Base-by-base conservation (phyloP, 352 stramenopile species). In the Globisporangium apiculatum region DNA sequence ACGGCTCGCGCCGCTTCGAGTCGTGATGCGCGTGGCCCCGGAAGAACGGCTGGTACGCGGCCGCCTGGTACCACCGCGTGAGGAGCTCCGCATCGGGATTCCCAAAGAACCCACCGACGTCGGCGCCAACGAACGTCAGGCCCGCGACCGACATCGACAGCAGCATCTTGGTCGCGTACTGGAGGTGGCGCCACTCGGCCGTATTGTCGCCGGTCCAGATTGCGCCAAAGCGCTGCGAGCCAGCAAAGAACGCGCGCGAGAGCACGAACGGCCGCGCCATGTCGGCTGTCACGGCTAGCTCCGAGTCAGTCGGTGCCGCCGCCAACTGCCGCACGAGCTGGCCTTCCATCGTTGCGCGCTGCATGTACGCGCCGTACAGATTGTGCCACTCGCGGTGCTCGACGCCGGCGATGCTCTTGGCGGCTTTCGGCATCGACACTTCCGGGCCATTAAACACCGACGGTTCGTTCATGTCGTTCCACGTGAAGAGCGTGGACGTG, bases 401-500 rank as follows among this genome's bases (percentile, higher is more conserved):
- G 12, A 98, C 79, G 31, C 92, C 95, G 5, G 87, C 72, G 10
- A 98, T 62, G 64, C 94, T 98, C 45, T 83, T 65, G 42, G 87
- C 79, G 63, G 98, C 90, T 71, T 99, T 99, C 62, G 87, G 82
- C 96, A 99, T 99, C 0, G 91, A 96, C n/a, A 99, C 97, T 75
- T 99, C 97, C 0, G 97, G 97, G 14, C 97, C 97, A 62, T 99
- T 99, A 64, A 99, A 99, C 15, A 99, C 97, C 36, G 82, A 98
- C 15, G 96, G 96, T 78, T 99, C 97, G 75, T 99, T 99, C 97
- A 99, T 99, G 77, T 99, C 97, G 75, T 99, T 99, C 97, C 97
- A 99, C 7, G 91, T 99, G 72, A 94, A 99, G 50, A 99, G 63
- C 53, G 96, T 73, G 18, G 90, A 73, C 1, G 92, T 98, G 48